These are phyloP conservation scores for Firmiana major DNA, from an alignment of 345 rosid species.

Conservation along the genomic window DNA sequence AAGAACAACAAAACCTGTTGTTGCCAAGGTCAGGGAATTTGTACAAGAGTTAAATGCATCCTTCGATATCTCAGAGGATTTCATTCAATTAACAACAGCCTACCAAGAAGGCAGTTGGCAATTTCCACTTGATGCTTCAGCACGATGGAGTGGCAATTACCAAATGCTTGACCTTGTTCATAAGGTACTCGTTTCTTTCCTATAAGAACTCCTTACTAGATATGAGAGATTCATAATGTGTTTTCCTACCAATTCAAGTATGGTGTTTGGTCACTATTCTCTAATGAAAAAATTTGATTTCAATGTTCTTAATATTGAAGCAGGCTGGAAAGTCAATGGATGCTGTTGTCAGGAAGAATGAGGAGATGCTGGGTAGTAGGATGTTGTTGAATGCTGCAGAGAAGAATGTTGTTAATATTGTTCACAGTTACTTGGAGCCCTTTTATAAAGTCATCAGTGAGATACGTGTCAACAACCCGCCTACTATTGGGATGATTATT, in stretches of 20 bases:
- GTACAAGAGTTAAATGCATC: slow-evolving; percentile 67
- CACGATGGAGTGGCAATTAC: slow-evolving; percentile 88
- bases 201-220: background rate
- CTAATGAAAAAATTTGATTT: slow-evolving; percentile 17
- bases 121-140: slow-evolving; percentile 71
- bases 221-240: background rate
- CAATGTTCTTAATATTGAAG: slow-evolving; percentile 14
- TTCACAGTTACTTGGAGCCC: slow-evolving; percentile 74
- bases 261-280: background rate
- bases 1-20: slow-evolving; percentile 61
- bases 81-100: slow-evolving; percentile 54
- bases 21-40: slow-evolving; percentile 74
- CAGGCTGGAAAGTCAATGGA: slow-evolving; percentile 87
- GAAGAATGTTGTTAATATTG: slow-evolving; percentile 52
- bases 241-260: background rate
- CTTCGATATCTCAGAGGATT: slow-evolving; percentile 55
- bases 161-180: slow-evolving; percentile 80
- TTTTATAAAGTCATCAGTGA: slow-evolving; percentile 75
- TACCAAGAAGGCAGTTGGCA: slow-evolving; percentile 90
- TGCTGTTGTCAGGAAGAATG: slow-evolving; percentile 66
- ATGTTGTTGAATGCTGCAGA: slow-evolving; percentile 54
- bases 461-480: slow-evolving; percentile 68
- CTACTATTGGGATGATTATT: slow-evolving; percentile 82
- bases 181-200: slow-evolving; percentile 44
- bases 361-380: slow-evolving; percentile 48